Evolutionary conservation across 306 rosid genomes (phyloP).

Genomic region (Hippophae rhamnoides): DNA sequence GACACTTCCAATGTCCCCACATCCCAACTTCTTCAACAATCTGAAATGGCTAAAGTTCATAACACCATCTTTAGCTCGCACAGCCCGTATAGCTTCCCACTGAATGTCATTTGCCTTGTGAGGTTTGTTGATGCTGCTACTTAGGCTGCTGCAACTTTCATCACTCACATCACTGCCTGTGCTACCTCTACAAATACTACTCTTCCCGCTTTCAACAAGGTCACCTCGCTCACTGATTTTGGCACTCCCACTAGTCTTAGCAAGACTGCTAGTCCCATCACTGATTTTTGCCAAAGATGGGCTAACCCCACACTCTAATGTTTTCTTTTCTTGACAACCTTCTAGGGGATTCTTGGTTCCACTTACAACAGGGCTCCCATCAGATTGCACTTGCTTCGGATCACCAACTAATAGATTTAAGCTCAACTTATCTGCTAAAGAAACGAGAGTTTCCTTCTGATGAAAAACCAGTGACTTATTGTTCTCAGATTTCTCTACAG

Average conservation of each 20-base stretch:
- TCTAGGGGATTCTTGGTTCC: slow-evolving; percentile 11
- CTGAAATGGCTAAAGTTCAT: slow-evolving; percentile 43
- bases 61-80: slow-evolving; percentile 32
- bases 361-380: neutral
- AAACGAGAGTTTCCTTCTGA: slow-evolving; percentile 15
- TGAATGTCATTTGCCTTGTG: slow-evolving; percentile 47
- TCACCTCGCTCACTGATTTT: slow-evolving; percentile 30
- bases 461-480: slow-evolving; percentile 12
- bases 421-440: slow-evolving; percentile 23
- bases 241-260: slow-evolving; percentile 33
- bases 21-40: slow-evolving; percentile 42
- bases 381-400: slow-evolving; percentile 20
- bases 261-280: slow-evolving; percentile 27
- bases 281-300: slow-evolving; percentile 26
- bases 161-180: slow-evolving; percentile 47
- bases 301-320: slow-evolving; percentile 12
- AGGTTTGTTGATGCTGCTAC: slow-evolving; percentile 40
- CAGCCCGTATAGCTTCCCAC: slow-evolving; percentile 52
- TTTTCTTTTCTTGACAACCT: slow-evolving; percentile 23
- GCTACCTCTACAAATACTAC: slow-evolving; percentile 51
- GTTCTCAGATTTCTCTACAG: slow-evolving; percentile 10
- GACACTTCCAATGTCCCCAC: slow-evolving; percentile 52
- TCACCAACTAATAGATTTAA: slow-evolving; percentile 23
- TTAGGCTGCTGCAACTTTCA: slow-evolving; percentile 51
- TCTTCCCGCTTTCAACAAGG: slow-evolving; percentile 44